Evolutionary conservation across 179 eudicot genomes (phyloP).

Genomic region (Amaranthus tricolor): DNA sequence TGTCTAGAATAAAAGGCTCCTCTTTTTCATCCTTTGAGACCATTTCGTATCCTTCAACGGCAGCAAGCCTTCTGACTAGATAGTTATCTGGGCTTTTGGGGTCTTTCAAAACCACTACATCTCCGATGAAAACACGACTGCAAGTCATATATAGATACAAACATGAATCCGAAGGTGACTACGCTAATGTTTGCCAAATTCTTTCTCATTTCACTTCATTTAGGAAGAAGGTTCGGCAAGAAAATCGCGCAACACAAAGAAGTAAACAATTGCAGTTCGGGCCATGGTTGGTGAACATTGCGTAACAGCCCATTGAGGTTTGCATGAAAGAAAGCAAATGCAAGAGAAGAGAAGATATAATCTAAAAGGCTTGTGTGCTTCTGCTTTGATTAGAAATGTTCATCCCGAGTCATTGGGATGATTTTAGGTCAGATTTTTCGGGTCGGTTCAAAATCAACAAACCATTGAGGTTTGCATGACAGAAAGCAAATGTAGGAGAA

Average conservation of each 20-base stretch:
- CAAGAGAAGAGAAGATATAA: background rate
- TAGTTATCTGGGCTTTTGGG: conserved; percentile 52
- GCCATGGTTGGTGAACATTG: background rate
- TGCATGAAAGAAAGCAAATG: background rate
- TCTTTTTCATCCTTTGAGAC: conserved; percentile 86
- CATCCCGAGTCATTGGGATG: too few relatives aligned
- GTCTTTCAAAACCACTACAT: conserved; percentile 83
- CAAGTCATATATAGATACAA: conserved; percentile 19
- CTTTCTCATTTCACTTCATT: background rate
- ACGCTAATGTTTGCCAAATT: background rate
- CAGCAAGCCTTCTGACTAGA: conserved; percentile 86
- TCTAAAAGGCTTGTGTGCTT: too few relatives aligned
- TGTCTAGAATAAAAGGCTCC: conserved; percentile 79
- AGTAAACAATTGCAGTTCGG: background rate
- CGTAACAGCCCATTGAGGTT: background rate
- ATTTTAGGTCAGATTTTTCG: too few relatives aligned
- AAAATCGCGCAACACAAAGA: background rate
- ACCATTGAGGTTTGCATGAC: too few relatives aligned
- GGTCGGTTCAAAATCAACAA: too few relatives aligned
- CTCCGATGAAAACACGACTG: conserved; percentile 75
- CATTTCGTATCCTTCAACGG: conserved; percentile 92
- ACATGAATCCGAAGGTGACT: background rate
- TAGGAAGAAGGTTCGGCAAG: background rate
- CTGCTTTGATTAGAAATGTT: too few relatives aligned
- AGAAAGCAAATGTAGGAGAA: too few relatives aligned